Evolutionary conservation across 345 rosid genomes (phyloP).

Genomic region (Ricinus communis): DNA sequence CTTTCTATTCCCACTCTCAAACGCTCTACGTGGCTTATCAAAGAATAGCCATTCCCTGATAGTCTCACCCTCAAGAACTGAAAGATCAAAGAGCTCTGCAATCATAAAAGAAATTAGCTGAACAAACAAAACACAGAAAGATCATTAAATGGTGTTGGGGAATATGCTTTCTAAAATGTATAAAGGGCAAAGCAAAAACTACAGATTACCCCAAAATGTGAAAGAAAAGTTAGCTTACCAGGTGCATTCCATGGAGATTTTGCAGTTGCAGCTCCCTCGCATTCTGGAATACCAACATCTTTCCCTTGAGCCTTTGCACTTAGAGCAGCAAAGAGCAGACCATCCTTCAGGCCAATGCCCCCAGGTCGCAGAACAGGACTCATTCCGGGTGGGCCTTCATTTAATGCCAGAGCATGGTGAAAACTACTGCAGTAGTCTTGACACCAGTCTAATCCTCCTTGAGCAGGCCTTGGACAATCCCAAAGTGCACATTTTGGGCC

Average conservation of each 20-base stretch:
- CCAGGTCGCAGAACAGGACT: conserved; percentile 85
- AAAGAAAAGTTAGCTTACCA: conserved; percentile 45
- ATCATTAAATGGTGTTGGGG: background rate
- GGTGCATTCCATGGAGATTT: conserved; percentile 99
- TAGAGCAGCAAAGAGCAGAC: conserved; percentile 85
- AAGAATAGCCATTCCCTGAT: conserved; percentile 99
- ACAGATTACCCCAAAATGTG: background rate
- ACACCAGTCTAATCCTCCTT: conserved; percentile 72
- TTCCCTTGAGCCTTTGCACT: conserved; percentile 77
- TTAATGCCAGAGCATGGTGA: conserved; percentile 79
- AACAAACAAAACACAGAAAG: conserved; percentile 18
- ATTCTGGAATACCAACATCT: conserved; percentile 94
- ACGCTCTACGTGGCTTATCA: conserved; percentile 95
- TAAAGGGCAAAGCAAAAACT: background rate
- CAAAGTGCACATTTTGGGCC: conserved; percentile 99
- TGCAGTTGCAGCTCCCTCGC: conserved; percentile 99
- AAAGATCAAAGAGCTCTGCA: conserved; percentile 94
- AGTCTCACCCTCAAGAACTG: conserved; percentile 79
- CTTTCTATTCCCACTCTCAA: conserved; percentile 96
- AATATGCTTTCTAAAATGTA: conserved; percentile 7
- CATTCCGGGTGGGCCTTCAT: conserved; percentile 96
- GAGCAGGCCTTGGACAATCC: conserved; percentile 99
- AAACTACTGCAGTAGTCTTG: conserved; percentile 92
- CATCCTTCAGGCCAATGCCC: conserved; percentile 86
- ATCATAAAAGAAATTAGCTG: conserved; percentile 18